Conservation (phyloP, 768 basidiomycete genomes). For the Pholiota conissans region DNA sequence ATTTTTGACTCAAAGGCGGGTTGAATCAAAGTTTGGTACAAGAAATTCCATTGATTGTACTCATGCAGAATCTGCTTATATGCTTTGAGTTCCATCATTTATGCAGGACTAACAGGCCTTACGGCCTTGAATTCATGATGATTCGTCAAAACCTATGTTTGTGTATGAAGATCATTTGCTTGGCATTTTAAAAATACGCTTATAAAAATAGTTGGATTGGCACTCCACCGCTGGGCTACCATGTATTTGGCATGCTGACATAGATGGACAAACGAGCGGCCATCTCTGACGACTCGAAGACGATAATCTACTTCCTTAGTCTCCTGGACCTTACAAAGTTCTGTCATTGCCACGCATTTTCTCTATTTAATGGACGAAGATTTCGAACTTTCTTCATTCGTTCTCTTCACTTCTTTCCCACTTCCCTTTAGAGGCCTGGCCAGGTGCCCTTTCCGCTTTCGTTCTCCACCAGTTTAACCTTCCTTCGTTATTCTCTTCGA, state of each 20-base stretch:
- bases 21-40: too few relatives aligned
- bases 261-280: constrained; percentile 7
- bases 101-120: too few relatives aligned
- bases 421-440: constrained; percentile 22
- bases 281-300: not conserved
- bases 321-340: not conserved
- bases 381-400: constrained; percentile 11
- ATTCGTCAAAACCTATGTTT: too few relatives aligned
- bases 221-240: not conserved
- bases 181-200: not conserved
- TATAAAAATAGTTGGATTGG: not conserved
- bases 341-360: not conserved
- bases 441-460: constrained; percentile 29
- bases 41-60: too few relatives aligned
- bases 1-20: not conserved
- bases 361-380: not conserved
- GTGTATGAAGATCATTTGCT: too few relatives aligned
- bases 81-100: too few relatives aligned
- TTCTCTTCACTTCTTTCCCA: constrained; percentile 20
- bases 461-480: constrained; percentile 7
- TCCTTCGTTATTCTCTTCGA: constrained; percentile 22
- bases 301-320: not conserved
- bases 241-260: not conserved
- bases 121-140: too few relatives aligned
- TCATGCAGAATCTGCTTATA: too few relatives aligned